phyloP scores from a whole-genome alignment of 2,329 filamentous ascomycete genomes.

The Pseudogymnoascus verrucosus region DNA sequence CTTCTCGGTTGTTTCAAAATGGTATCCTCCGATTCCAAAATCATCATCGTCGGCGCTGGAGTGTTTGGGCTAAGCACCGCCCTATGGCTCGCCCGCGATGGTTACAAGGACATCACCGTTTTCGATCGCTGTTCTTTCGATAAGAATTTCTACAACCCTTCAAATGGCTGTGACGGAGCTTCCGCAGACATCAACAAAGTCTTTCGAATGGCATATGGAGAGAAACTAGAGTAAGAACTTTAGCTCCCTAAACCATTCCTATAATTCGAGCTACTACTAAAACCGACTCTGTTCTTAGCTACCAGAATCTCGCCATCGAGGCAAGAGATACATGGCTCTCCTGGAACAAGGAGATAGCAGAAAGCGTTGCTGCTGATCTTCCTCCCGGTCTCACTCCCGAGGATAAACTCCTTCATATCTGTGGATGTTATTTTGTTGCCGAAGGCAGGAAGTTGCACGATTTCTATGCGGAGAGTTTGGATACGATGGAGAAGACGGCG shows the following conservation, averaged over 20 bases:
- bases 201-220: conserved; percentile 35
- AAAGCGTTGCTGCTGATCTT: conserved; percentile 15
- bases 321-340: conserved; percentile 28
- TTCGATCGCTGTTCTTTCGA: conserved; percentile 40
- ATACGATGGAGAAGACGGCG: conserved; percentile 14
- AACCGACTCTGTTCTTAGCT: conserved; percentile 8
- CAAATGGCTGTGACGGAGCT: conserved; percentile 35
- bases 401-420: conserved; percentile 18
- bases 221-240: conserved; percentile 13
- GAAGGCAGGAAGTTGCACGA: conserved; percentile 12
- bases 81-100: conserved; percentile 35
- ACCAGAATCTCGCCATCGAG: conserved; percentile 24
- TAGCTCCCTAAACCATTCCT: not conserved
- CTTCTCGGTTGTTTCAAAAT: conserved; percentile 7
- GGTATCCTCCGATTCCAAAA: conserved; percentile 16
- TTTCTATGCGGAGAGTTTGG: conserved; percentile 17
- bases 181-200: conserved; percentile 41
- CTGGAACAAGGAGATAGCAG: conserved; percentile 20
- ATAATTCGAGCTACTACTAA: not conserved
- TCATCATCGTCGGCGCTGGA: conserved; percentile 22
- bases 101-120: conserved; percentile 40
- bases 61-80: conserved; percentile 19
- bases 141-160: conserved; percentile 33
- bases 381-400: conserved; percentile 17
- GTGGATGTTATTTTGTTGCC: conserved; percentile 17